Evolutionary conservation across 768 basidiomycete genomes (phyloP), one percentile per base, ranked within the genome.

Genomic region (Infundibulicybe gibba): DNA sequence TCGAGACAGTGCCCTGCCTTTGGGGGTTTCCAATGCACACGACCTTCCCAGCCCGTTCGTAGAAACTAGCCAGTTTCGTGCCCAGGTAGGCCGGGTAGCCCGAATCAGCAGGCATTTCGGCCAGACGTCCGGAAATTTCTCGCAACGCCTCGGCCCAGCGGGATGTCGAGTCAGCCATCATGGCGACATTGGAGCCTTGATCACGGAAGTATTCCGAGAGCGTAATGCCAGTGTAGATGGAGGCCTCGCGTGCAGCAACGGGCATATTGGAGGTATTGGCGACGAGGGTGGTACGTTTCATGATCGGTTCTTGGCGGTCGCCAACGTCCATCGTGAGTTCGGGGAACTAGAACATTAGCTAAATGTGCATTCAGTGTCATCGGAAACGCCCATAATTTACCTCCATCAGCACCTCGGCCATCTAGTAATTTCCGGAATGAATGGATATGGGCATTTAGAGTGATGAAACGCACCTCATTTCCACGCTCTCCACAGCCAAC

Each of bases 261-360:
- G 97, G 97, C 97, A 99, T 99, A 74, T 98, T 98, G 41, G 97
- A 99, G 2, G 97, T 99, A 66, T 99, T 99, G 54, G 97, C 97
- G 50, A 99, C 94, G 17, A 99, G 83, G 12, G 94, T 92, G 0
- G 97, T 99, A 49, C 97, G 94, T 71, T 99, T 99, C 97, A 99
- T 99, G 76, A 99, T 98, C 31, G 97, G 97, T 66, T 99, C 97
- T 78, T 94, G 85, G 43, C 93, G 91, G 54, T 89, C 84, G 17
- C 80, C 86, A 45, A 95, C 73, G 43, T 97, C 93, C 86, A 97
- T 90, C 2, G 88, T 91, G 25, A 99, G 75, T 67, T 91, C 73
- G 39, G 97, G 97, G 85, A 90, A 90, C 85, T 79, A 48, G 40
- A 25, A 30, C 44, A 41, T 50, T 21, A 40, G 41, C 45, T 25